phyloP scores from a whole-genome alignment of 2,329 filamentous ascomycete genomes.

The Fusarium lateritium region DNA sequence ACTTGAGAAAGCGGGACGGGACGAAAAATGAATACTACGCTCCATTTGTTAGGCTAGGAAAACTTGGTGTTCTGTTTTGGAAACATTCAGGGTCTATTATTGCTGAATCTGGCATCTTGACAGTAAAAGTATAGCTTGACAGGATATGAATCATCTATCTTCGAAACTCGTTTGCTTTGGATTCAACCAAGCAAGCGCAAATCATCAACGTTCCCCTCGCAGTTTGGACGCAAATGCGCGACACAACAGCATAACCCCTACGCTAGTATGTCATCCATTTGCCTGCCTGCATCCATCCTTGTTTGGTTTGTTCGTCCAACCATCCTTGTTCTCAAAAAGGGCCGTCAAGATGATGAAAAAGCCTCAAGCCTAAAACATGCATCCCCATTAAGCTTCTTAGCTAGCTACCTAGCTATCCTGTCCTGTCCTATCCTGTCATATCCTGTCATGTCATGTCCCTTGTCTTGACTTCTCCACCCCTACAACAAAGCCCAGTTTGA shows the following conservation, averaged over 20 bases:
- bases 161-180: slow-evolving; percentile 22
- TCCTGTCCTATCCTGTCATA: background rate
- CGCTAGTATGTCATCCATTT: slow-evolving; percentile 28
- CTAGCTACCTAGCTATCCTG: no score
- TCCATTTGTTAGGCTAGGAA: slow-evolving; percentile 3
- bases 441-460: background rate
- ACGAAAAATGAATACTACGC: slow-evolving; percentile 9
- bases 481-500: slow-evolving; percentile 15
- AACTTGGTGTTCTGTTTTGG: slow-evolving; percentile 14
- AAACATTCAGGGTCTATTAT: slow-evolving; percentile 16
- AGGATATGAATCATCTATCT: slow-evolving; percentile 11
- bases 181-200: slow-evolving; percentile 13
- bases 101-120: slow-evolving; percentile 10
- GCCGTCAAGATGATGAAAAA: slow-evolving; percentile 32
- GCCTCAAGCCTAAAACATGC: slow-evolving; percentile 42
- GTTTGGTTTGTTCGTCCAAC: slow-evolving; percentile 14
- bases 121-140: slow-evolving; percentile 17
- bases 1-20: slow-evolving; percentile 8
- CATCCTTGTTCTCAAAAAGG: slow-evolving; percentile 26
- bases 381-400: slow-evolving; percentile 45
- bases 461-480: slow-evolving; percentile 21
- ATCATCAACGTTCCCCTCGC: slow-evolving; percentile 25
- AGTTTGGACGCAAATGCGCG: slow-evolving; percentile 17
- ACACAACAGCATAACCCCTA: slow-evolving; percentile 23
- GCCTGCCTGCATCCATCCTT: slow-evolving; percentile 24